Evolutionary conservation across 2,329 filamentous ascomycete genomes (phyloP).

Genomic region (Pyricularia grisea): DNA sequence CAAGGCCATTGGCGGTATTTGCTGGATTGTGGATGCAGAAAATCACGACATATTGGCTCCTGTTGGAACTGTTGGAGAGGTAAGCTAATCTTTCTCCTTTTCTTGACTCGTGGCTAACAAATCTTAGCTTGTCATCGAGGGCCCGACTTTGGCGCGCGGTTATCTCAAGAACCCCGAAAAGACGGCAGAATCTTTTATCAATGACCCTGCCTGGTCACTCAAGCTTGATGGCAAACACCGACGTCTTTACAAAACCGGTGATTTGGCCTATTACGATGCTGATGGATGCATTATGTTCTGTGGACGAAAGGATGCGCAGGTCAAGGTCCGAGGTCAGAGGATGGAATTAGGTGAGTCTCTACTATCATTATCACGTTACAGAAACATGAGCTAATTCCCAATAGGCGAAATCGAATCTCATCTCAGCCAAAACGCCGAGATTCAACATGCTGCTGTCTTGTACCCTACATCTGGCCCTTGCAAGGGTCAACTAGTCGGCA

Average conservation of each 20-base stretch:
- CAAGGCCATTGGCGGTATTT: not conserved
- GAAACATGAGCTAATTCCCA: not conserved
- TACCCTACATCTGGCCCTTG: not conserved
- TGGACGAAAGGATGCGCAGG: constrained; percentile 5
- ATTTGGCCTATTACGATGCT: not conserved
- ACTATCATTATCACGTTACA: no score
- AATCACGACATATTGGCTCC: not conserved
- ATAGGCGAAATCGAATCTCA: constrained; percentile 6
- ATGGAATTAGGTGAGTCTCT: constrained; percentile 3
- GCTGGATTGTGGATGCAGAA: not conserved
- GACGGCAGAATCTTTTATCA: not conserved
- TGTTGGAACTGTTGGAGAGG: not conserved
- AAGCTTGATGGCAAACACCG: constrained; percentile 2
- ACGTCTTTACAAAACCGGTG: constrained; percentile 6
- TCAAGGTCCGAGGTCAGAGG: constrained; percentile 6
- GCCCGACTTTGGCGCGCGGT: not conserved
- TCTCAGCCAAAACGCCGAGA: not conserved
- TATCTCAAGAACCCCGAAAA: constrained; percentile 1
- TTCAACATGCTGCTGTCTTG: not conserved
- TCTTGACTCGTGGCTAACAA: no score
- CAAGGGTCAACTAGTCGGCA: constrained; percentile 1
- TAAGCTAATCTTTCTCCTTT: not conserved
- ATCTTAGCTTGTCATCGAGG: constrained; percentile 12
- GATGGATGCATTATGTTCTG: not conserved
- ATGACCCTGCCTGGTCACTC: not conserved